A percentile compares a stretch with the other conserved stretches of the same genome.
Conservation (phyloP, 163 green algal species). For the Trebouxiophyceae sp. region DNA sequence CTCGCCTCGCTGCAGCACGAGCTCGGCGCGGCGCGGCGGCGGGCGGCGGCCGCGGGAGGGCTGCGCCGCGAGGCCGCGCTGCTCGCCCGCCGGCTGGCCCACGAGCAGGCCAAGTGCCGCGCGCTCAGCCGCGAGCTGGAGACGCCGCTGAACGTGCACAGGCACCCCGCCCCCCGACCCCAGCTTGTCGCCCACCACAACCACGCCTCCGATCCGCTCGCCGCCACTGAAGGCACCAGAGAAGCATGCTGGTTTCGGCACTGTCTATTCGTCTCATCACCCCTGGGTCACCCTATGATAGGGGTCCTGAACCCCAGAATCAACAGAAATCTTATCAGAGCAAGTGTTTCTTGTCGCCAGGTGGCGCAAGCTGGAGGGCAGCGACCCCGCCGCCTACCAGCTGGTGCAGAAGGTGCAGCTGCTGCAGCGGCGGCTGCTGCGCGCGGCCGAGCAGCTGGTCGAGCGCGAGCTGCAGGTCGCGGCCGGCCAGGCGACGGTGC, state of each 20-base stretch:
- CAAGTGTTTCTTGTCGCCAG: slow-evolving; percentile 24
- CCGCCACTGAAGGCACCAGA: neutral
- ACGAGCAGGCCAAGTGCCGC: slow-evolving; percentile 73
- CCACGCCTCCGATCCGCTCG: neutral
- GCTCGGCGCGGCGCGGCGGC: slow-evolving; percentile 65
- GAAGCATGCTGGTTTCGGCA: no score
- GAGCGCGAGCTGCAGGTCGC: slow-evolving; percentile 54
- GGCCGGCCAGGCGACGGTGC: slow-evolving; percentile 87
- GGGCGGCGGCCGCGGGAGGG: slow-evolving; percentile 71
- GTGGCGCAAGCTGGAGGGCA: slow-evolving; percentile 90
- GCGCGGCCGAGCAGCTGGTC: slow-evolving; percentile 80
- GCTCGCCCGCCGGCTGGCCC: slow-evolving; percentile 57
- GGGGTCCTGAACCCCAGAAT: no score
- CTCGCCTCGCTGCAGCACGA: slow-evolving; percentile 72
- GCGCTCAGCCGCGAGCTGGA: slow-evolving; percentile 87
- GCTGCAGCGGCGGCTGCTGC: slow-evolving; percentile 82
- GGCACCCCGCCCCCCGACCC: slow-evolving; percentile 6
- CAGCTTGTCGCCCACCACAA: neutral
- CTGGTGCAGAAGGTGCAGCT: slow-evolving; percentile 93
- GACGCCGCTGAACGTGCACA: slow-evolving; percentile 91
- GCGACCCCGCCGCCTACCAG: slow-evolving; percentile 80
- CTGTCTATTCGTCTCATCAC: no score
- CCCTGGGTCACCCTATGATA: no score
- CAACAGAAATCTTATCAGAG: neutral
- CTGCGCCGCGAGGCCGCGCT: slow-evolving; percentile 85